Evolutionary conservation across 257 asterid genomes (phyloP).

Genomic region (Solanum megistacrolobum): DNA sequence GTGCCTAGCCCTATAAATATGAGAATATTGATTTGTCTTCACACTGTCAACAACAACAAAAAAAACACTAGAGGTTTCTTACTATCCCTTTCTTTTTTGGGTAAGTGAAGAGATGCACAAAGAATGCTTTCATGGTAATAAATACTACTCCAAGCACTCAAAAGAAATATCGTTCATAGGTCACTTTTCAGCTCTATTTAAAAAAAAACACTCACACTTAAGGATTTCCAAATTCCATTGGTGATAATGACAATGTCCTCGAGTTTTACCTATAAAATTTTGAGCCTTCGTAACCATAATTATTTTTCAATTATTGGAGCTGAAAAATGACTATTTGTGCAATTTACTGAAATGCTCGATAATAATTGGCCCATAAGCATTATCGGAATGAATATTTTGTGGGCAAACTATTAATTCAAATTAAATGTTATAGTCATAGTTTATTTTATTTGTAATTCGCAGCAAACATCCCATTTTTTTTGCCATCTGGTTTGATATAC

Average conservation of each 20-base stretch:
- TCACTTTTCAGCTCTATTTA: neutral
- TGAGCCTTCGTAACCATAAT: neutral
- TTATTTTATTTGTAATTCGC: no score
- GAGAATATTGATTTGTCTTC: neutral
- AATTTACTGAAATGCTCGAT: no score
- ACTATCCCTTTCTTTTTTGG: neutral
- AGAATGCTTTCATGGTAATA: neutral
- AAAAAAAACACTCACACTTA: neutral
- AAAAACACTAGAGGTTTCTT: no score
- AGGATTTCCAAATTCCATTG: neutral
- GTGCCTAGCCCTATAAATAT: neutral
- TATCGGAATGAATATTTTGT: no score
- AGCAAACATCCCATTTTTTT: no score
- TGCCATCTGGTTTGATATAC: no score
- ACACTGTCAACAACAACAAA: no score
- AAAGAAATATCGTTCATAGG: neutral
- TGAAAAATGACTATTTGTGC: no score
- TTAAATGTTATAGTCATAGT: no score
- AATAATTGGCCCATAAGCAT: no score
- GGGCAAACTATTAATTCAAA: no score
- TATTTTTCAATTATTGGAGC: neutral
- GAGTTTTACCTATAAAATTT: neutral
- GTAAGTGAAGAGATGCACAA: neutral
- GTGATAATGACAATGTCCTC: neutral
- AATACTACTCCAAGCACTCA: no score